Base-by-base conservation (phyloP, 345 rosid species). In the Raphanus raphanistrum region DNA sequence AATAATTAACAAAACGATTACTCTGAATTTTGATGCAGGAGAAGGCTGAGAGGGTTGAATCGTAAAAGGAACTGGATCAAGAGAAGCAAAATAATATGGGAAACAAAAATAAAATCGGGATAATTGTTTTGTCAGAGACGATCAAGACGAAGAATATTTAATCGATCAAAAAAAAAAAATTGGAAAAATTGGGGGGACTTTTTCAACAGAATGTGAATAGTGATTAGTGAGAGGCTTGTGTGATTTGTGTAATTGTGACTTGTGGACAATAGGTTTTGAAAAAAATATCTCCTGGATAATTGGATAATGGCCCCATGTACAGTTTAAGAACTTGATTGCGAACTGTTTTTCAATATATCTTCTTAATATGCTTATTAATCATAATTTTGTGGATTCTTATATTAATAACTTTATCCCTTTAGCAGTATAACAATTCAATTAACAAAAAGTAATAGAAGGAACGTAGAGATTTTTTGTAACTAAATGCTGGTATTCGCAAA, bases 121-220 rank as follows among this genome's bases (percentile, higher is more conserved):
- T 66, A 45, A 35, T 35, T 70, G 21, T 32, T 61, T 36, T 26
- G 5, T 35, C 52, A 59, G 74, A 68, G 52, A 68, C 10, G 68
- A 50, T 76, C 61, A n/a, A 68, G 61, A 29, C 54, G 73, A 60
- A 43, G 63, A 50, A 61, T 63, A 60, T 73, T 7, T 50, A 13
- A 60, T 27, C 4, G 13, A 57, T 57, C 5, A 9, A 55, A 57
- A 57, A 25, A 57, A 57, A 25, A 17, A 0, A 21, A 25, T 55
- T 29, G 1, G 13, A 13, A 68, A 60, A 21, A 25, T 3, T 1
- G 1, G 0, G 1, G 0, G 54, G 21, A 61, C 74, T 68, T 32
- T 68, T 61, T 75, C 74, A 68, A 63, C 63, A 25, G 2, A 63
- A 52, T 45, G 48, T 32, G 7, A 17, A 8, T 68, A 2, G 12